phyloP scores from a whole-genome alignment of 441 rosid species.

The Erodium texanum region DNA sequence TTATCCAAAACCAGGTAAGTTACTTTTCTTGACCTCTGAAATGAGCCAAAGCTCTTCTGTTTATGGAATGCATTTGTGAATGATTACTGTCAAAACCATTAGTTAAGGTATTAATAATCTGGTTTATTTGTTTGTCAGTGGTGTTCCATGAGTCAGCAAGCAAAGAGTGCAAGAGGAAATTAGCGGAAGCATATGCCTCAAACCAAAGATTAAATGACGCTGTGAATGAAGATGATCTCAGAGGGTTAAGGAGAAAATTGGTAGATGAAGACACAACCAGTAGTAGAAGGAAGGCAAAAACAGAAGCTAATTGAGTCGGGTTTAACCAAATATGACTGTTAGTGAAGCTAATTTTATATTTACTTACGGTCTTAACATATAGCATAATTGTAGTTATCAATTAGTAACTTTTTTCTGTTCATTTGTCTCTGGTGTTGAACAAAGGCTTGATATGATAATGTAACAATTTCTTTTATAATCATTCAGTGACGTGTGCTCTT shows the following conservation, averaged over 20 bases:
- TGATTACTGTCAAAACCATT: background rate
- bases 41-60: background rate
- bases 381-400: too few species aligned
- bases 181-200: slow-evolving; percentile 73
- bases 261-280: slow-evolving; percentile 24
- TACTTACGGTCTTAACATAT: too few species aligned
- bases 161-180: slow-evolving; percentile 71
- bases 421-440: too few species aligned
- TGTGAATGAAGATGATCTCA: slow-evolving; percentile 49
- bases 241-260: slow-evolving; percentile 46
- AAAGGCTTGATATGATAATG: too few species aligned
- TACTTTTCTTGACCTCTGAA: background rate
- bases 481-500: too few species aligned
- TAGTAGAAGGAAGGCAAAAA: slow-evolving; percentile 33
- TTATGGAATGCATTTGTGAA: background rate
- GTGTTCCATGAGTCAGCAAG: slow-evolving; percentile 75
- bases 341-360: slow-evolving; percentile 2
- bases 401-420: too few species aligned
- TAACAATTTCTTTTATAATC: too few species aligned
- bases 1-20: slow-evolving; percentile 80
- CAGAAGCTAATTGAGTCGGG: background rate
- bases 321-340: background rate
- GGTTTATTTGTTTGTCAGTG: slow-evolving; percentile 34
- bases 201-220: slow-evolving; percentile 45
- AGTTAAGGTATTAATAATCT: background rate